Conservation (phyloP, 1,139 yeast genomes). For the Taiozyma sp. region DNA sequence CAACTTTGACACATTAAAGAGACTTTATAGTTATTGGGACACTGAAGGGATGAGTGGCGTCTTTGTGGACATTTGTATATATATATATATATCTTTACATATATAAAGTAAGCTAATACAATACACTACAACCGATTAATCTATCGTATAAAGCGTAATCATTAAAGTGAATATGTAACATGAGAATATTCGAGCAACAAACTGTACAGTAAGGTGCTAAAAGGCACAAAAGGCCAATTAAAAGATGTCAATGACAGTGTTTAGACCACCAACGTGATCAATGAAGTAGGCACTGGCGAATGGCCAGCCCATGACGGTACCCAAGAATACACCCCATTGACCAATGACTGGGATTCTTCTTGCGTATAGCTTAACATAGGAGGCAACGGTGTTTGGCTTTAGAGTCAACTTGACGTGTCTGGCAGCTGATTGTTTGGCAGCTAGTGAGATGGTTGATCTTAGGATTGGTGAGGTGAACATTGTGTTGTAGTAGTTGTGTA, state of each 20-base stretch:
- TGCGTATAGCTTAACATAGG: constrained; percentile 9
- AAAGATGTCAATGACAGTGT: not conserved
- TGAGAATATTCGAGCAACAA: not conserved
- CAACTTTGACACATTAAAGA: not conserved
- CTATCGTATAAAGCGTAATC: not conserved
- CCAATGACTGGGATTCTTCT: constrained; percentile 17
- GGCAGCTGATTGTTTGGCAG: constrained; percentile 15
- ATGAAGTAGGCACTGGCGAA: constrained; percentile 8
- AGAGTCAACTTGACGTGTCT: constrained; percentile 16
- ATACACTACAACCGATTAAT: no score
- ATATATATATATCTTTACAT: no score
- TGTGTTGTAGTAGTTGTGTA: constrained; percentile 3
- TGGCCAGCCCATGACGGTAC: constrained; percentile 19
- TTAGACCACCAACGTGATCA: constrained; percentile 8
- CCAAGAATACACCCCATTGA: constrained; percentile 19
- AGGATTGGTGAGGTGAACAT: constrained; percentile 22
- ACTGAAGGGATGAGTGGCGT: no score
- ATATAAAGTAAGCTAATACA: no score
- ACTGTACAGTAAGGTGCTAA: not conserved
- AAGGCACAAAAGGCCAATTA: not conserved
- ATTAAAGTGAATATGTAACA: not conserved
- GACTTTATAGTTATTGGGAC: no score
- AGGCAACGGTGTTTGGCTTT: constrained; percentile 11
- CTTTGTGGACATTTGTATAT: no score
- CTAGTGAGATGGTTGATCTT: constrained; percentile 21